Base-by-base conservation (phyloP, 2,329 filamentous ascomycete species). In the Helotiales sp. region DNA sequence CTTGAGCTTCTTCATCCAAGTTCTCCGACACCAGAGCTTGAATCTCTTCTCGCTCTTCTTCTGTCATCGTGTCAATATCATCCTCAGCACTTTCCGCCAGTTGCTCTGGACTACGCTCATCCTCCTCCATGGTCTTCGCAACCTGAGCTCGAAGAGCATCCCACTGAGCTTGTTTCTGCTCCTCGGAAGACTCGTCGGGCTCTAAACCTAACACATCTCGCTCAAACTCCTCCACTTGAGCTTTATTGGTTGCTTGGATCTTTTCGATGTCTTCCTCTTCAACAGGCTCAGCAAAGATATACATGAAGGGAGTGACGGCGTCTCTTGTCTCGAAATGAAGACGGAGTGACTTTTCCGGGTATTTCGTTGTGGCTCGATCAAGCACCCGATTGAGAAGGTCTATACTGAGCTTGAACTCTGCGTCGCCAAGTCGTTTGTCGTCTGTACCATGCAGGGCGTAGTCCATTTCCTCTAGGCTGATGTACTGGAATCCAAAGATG, bases 401-500 rank as follows among this genome's bases (percentile, higher is more conserved):
- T 46, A 99, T 68, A 74, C 92, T 97, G 29, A 90, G 73, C 70
- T 87, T 88, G 76, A 98, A 98, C 71, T 99, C 95, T 47, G 82
- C 77, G 68, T 97, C 87, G 22, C 96, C 96, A 5, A 96, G 74
- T 1, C 74, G 69, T 0, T 78, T 79, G 67, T 92, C 79, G 0
- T 72, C 68, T 51, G 91, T 88, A 22, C 91, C 92, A 70, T 99
- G 96, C n/a, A 99, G 74, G 0, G 91, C 83, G n/a, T 80, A 71
- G 71, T 99, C 95, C 88, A 99, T 92, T 70, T 99, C 95, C 3
- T 83, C 72, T 13, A 98, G 75, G 58, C 86, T 87, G 59, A 99
- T 82, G 71, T 99, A 99, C 73, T 99, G 95, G 73, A 99, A 99
- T 5, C 95, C 95, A 71, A 99, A 99, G 50, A 99, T 96, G 55